Evolutionary conservation across 345 rosid species (phyloP), one percentile per base, ranked within the genome.

Genomic region (Rhizophora apiculata): DNA sequence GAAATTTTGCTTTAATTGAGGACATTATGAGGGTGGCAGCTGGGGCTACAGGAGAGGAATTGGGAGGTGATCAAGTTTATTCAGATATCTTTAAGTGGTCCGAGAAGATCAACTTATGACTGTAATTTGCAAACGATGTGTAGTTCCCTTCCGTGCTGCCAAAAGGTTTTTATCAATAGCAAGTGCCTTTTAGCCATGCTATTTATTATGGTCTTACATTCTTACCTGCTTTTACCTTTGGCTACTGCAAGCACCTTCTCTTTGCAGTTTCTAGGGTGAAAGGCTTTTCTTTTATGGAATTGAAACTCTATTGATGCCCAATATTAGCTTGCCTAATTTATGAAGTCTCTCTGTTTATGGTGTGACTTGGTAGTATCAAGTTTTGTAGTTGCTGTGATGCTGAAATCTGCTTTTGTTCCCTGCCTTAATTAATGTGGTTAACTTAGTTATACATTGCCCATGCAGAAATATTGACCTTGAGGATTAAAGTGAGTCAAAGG

Each of bases 1-100:
- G 99, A 57, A 95, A 95, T 77, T 95, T 95, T 72, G 98, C 91
- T 7, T 69, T 95, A 73, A 90, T 95, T 1, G 98, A 95, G 71
- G 98, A 95, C 68, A 58, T 92, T 39, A 83, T 92, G 77, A 85
- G 96, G 79, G 80, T 95, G 26, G 99, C 97, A 20, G 83, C 94
- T 0, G 99, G 99, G 31, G 97, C 87, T 36, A 83, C 85, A 0
- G 99, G 97, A 55, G 85, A 86, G 21, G 91, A 87, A 24, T 39
- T 92, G 76, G 97, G 96, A 27, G 96, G 89, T 16, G 92, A 95
- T 80, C 96, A 76, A 78, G 96, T 92, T 59, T 64, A 87, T 79
- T 92, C 97, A 5, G 89, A 86, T 68, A 87, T 95, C 79, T 87
- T 84, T 49, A 81, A 87, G 77, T 95, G 96, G 96, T 88, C 99